Evolutionary conservation across 176 grass and related monocot genomes (phyloP).

Genomic region (Phoenix dactylifera): DNA sequence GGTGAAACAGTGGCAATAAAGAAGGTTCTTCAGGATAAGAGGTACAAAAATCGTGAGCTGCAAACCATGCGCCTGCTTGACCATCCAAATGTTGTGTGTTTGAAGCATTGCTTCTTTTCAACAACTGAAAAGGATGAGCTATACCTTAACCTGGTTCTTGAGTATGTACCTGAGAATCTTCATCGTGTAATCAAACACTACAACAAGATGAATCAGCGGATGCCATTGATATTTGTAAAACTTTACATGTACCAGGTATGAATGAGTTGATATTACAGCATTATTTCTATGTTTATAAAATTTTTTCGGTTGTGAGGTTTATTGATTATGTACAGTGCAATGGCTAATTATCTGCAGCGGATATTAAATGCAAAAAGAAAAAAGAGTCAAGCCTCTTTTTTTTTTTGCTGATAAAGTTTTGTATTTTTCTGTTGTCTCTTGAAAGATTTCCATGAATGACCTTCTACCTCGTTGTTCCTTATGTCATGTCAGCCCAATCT

Average conservation of each 20-base stretch:
- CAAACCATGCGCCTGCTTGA: constrained; percentile 68
- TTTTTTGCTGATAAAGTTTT: too few species aligned
- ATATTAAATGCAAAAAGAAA: too few species aligned
- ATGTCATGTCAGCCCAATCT: too few species aligned
- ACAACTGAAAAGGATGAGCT: constrained; percentile 68
- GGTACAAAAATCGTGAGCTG: constrained; percentile 69
- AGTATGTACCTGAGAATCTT: constrained; percentile 71
- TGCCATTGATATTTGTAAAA: constrained; percentile 71
- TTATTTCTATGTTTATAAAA: too few species aligned
- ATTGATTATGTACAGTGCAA: too few species aligned
- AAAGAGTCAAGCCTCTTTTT: too few species aligned
- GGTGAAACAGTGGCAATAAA: constrained; percentile 75
- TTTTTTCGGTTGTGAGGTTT: too few species aligned
- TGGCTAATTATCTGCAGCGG: too few species aligned
- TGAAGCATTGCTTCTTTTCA: constrained; percentile 75
- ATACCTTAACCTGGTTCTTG: constrained; percentile 60
- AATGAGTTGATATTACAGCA: too few species aligned
- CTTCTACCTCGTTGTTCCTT: too few species aligned
- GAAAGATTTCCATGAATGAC: too few species aligned
- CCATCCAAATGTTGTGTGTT: constrained; percentile 58
- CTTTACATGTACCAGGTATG: constrained; percentile 56
- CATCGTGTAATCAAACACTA: constrained; percentile 64
- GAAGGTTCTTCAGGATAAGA: constrained; percentile 77
- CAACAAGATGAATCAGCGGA: constrained; percentile 68
- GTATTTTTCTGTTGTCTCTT: too few species aligned